A percentile compares a stretch with the other conserved stretches of the same genome.
These are phyloP conservation scores for Podaxis pistillaris DNA, from an alignment of 768 basidiomycete species.

Conservation along the genomic window DNA sequence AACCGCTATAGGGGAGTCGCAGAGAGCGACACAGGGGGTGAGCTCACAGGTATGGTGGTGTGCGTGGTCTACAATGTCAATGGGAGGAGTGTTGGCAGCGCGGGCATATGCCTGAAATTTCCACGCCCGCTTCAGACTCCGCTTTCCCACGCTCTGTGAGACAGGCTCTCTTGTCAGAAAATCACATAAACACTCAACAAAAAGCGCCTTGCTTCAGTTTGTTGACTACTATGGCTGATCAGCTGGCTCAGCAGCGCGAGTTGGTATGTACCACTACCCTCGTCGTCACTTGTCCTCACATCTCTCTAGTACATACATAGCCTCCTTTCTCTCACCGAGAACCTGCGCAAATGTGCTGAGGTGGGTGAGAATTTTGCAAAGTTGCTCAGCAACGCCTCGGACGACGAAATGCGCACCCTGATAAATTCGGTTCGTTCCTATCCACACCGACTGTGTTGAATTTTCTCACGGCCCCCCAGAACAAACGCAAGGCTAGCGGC, in stretches of 20 bases:
- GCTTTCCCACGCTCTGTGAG: constrained; percentile 39
- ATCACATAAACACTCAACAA: constrained; percentile 17
- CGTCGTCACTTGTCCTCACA: constrained; percentile 15
- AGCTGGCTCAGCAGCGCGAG: constrained; percentile 30
- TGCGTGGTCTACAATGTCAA: constrained; percentile 25
- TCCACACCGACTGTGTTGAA: not conserved
- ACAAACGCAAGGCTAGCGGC: constrained; percentile 55
- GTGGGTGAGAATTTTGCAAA: constrained; percentile 61
- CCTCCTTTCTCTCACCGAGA: constrained; percentile 55
- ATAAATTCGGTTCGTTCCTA: not conserved
- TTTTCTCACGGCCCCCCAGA: constrained; percentile 24
- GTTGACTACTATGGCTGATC: constrained; percentile 25
- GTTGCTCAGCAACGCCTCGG: constrained; percentile 31
- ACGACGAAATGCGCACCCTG: constrained; percentile 9
- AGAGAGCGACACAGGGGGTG: constrained; percentile 23
- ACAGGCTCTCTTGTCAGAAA: constrained; percentile 23
- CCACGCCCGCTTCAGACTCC: constrained; percentile 31
- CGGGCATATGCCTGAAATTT: constrained; percentile 18
- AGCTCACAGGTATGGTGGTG: constrained; percentile 24
- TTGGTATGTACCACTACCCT: constrained; percentile 28
- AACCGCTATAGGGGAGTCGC: constrained; percentile 26
- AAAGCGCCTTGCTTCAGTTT: constrained; percentile 6
- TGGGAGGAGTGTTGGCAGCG: constrained; percentile 20
- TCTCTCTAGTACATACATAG: constrained; percentile 50
- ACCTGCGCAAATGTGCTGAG: constrained; percentile 61